Conservation (phyloP, 2,329 filamentous ascomycete genomes). For the Cladosporium sp. region DNA sequence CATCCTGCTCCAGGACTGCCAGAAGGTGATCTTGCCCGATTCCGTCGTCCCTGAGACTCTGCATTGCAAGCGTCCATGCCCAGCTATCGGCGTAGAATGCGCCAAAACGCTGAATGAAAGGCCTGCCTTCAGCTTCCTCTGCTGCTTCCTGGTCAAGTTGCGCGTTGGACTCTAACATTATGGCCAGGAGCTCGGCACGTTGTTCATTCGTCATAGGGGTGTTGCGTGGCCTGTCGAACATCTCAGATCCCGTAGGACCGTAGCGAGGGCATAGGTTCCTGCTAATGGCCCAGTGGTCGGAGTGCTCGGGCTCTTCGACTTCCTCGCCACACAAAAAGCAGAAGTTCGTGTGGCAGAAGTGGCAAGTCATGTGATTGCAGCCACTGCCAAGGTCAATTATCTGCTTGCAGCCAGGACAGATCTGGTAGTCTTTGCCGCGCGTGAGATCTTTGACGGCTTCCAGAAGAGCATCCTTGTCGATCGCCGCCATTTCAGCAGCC, state of each 20-base stretch:
- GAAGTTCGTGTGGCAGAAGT: background rate
- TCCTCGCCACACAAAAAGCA: conserved; percentile 2
- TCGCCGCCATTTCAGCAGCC: background rate
- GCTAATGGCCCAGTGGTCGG: background rate
- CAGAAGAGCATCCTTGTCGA: background rate
- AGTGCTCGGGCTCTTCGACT: background rate
- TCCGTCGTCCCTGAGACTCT: background rate
- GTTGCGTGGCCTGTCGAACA: background rate
- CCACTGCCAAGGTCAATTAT: background rate
- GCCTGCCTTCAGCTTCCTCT: no score
- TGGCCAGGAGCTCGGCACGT: no score
- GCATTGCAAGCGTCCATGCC: background rate
- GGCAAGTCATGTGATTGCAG: background rate
- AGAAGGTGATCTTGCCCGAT: background rate
- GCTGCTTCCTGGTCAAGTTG: no score
- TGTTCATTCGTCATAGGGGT: no score
- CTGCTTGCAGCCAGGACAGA: background rate
- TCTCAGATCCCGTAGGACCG: background rate
- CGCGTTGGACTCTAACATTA: no score
- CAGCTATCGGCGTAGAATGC: background rate
- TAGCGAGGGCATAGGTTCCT: background rate
- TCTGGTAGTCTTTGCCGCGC: background rate
- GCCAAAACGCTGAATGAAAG: background rate
- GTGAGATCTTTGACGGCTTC: background rate
- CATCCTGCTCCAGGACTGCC: background rate